phyloP scores from a whole-genome alignment of 2,329 filamentous ascomycete genomes.

The Diplocarpon rosae region DNA sequence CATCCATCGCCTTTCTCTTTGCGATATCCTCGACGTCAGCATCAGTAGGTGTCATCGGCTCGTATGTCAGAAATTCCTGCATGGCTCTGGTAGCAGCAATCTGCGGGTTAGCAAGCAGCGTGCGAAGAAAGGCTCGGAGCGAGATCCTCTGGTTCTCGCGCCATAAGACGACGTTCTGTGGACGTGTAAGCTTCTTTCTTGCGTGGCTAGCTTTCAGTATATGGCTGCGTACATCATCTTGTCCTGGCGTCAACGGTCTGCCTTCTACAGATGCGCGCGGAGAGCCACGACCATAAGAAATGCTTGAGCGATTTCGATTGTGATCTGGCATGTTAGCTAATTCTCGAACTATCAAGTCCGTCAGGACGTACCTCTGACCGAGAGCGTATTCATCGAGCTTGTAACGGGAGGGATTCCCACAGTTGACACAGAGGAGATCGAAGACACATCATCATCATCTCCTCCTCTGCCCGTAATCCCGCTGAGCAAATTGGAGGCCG shows the following conservation, averaged over 20 bases:
- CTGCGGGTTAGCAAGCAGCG: conserved; percentile 71
- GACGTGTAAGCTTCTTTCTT: conserved; percentile 7
- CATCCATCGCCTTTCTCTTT: conserved; percentile 70
- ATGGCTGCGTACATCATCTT: conserved; percentile 12
- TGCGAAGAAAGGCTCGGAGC: conserved; percentile 79
- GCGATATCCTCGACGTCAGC: conserved; percentile 77
- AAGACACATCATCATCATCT: conserved; percentile 67
- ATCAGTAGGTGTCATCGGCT: conserved; percentile 65
- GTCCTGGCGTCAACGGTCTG: conserved; percentile 3
- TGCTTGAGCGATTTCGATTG: conserved; percentile 29
- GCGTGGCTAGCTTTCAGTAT: background rate
- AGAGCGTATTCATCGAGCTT: conserved; percentile 28
- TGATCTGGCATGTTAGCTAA: conserved; percentile 24
- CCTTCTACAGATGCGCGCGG: conserved; percentile 37
- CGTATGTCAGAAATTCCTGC: conserved; percentile 65
- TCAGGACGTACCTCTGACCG: conserved; percentile 31
- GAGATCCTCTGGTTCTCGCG: conserved; percentile 88
- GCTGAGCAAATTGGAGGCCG: conserved; percentile 45
- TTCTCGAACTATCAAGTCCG: background rate
- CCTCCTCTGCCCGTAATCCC: conserved; percentile 37
- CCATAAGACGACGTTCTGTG: conserved; percentile 52
- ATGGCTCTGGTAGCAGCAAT: conserved; percentile 76
- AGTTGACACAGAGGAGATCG: conserved; percentile 46
- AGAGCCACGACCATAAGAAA: conserved; percentile 29
- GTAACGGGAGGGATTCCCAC: conserved; percentile 13